Evolutionary conservation across 140 eudicot genomes (phyloP), one percentile per base, ranked within the genome.

Genomic region (Ambrosia hybrid): DNA sequence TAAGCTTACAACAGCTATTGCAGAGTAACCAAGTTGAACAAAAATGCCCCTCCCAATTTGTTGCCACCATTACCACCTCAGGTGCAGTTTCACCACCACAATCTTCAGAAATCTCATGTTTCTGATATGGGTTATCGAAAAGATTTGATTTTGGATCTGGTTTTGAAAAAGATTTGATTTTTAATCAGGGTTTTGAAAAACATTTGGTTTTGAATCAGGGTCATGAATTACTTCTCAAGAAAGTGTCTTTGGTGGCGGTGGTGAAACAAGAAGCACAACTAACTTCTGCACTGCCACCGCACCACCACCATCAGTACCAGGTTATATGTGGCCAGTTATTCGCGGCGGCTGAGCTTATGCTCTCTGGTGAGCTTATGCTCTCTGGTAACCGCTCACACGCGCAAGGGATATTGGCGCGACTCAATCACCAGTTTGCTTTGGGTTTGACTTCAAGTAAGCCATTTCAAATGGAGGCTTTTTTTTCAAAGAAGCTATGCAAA

Each of bases 271-370:
- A 62, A 57, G 57, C 73, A 63, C 69, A 68, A 30, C 68, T 57
- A 34, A 66, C 66, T 48, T 15, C 60, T 15, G 76, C 76, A 43
- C 59, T 76, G 9, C 58, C 76, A 59, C 73, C 62, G 58, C 79
- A 62, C 46, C 78, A 74, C 62, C 67, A 76, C 67, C 88, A 81
- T 39, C 87, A 85, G 74, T 78, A 88, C 63, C 91, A 87, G 84
- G 60, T 65, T 45, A 57, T 83, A 48, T 73, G 76, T 72, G 95
- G 85, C 84, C 86, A 85, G 85, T 81, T 91, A 39, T 79, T 52
- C 26, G 81, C 86, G 70, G 90, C 84, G 48, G 87, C 90, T 37
- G 97, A 91, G 78, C 75, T 82, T 57, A 70, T 88, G 17, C 83
- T 79, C 46, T n/a, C n/a, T n/a, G n/a, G n/a, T n/a, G n/a, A n/a